Base-by-base conservation (phyloP, 148 eudicot genomes). In the Persicaria tinctoria region DNA sequence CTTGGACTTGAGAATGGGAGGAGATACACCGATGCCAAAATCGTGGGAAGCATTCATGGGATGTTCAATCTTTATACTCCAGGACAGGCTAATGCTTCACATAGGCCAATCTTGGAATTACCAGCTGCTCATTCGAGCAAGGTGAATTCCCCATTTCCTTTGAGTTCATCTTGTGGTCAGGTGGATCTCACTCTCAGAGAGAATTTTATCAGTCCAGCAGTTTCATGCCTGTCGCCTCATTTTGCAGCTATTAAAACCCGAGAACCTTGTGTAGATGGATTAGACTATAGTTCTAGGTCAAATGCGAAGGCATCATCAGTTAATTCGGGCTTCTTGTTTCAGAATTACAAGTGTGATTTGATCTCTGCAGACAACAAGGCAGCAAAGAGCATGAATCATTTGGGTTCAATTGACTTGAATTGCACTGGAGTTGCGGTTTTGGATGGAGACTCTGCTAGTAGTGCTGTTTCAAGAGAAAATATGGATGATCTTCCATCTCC, bases 371-470 rank as follows among this genome's bases (percentile, higher is more conserved):
- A 66, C 17, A 66, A 13, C 14, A 9, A 38, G 48, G 2, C 20
- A 66, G 17, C 8, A 66, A 72, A 27, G 46, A 17, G 17, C 73
- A 59, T 17, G 16, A 66, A 76, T 41, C 53, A 64, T 55, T 71
- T 59, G 51, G 72, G 1, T 45, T 45, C 44, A 50, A 71, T 74
- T 53, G 83, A 83, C 77, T 80, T 77, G 70, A 83, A 77, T 76
- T 81, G 76, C 69, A 68, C 75, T 49, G 62, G 54, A 62, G 64
- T 20, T 46, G 56, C 73, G 70, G 76, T 3, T 55, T 55, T 44
- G 48, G 45, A 17, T 48, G 56, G 18, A 57, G 59, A 59, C 49
- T 32, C 71, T 68, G 55, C 64, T 73, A 51, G 62, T 54, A 77
- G 54, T 8, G 2, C 8, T 57, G 63, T 5, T 20, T 20, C 63